Conservation (phyloP, 331 rosid species). For the Acacia concinna region DNA sequence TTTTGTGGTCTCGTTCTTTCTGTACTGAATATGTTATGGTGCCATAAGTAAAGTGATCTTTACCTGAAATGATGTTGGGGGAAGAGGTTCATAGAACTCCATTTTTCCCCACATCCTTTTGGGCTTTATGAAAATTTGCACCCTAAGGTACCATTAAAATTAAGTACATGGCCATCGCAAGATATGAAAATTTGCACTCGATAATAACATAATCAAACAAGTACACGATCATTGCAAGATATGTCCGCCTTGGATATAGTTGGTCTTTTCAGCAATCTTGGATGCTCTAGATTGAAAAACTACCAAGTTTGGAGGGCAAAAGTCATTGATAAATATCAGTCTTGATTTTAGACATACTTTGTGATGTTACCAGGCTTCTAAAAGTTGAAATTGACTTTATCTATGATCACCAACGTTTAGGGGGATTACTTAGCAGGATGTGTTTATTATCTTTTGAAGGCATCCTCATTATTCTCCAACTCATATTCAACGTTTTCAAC, state of each 20-base stretch:
- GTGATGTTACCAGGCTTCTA: not conserved
- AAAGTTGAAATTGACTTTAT: slow-evolving; percentile 14
- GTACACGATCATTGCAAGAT: not conserved
- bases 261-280: not conserved
- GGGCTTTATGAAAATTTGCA: not conserved
- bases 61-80: not conserved
- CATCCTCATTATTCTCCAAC: slow-evolving; percentile 24
- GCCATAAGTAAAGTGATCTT: not conserved
- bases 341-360: not conserved
- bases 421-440: slow-evolving; percentile 3
- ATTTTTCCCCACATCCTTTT: not conserved
- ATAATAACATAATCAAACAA: not conserved
- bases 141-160: not conserved
- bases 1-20: not conserved
- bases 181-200: no score
- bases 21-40: not conserved
- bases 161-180: not conserved
- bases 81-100: not conserved
- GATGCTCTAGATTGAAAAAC: not conserved
- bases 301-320: not conserved
- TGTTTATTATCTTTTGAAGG: not conserved
- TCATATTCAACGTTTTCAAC: slow-evolving; percentile 12
- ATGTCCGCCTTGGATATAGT: not conserved
- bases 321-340: not conserved
- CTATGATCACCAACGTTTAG: not conserved